A percentile compares a stretch with the other conserved stretches of the same genome.
Evolutionary conservation across 2,329 filamentous ascomycete species (phyloP).

Genomic region (Claviceps maximensis): DNA sequence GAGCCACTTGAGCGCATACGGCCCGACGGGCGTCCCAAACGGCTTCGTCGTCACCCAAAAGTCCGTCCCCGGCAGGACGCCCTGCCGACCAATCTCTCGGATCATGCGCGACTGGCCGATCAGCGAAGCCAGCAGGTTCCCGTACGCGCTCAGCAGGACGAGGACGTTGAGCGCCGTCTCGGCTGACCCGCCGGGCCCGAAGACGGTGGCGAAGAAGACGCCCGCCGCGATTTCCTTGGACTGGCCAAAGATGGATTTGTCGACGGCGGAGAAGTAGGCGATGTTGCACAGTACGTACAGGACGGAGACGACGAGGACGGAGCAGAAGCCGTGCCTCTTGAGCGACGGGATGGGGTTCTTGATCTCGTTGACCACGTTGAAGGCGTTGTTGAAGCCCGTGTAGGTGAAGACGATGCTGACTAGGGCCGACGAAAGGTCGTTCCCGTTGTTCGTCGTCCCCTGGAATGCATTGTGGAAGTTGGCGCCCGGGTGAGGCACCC

Average conservation of each 20-base stretch:
- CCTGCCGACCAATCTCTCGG: conserved; percentile 48
- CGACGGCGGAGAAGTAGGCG: conserved; percentile 44
- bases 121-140: conserved; percentile 42
- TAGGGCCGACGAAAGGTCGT: conserved; percentile 31
- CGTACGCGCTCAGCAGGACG: conserved; percentile 43
- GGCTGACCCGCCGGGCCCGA: conserved; percentile 32
- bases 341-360: conserved; percentile 35
- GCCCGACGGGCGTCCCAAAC: conserved; percentile 49
- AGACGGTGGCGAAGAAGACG: conserved; percentile 46
- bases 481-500: conserved; percentile 17
- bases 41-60: conserved; percentile 52
- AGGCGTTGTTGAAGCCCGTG: conserved; percentile 43
- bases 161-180: conserved; percentile 42
- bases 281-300: conserved; percentile 48
- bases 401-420: conserved; percentile 48
- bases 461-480: conserved; percentile 25
- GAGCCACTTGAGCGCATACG: conserved; percentile 43
- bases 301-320: conserved; percentile 36
- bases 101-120: conserved; percentile 43
- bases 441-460: conserved; percentile 22
- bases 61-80: conserved; percentile 43
- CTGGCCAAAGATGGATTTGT: conserved; percentile 1
- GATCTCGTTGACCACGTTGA: conserved; percentile 46
- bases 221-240: conserved; percentile 38
- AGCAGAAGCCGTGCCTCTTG: conserved; percentile 32